phyloP scores from a whole-genome alignment of 495 filamentous ascomycete genomes.

The Jackrogersella minutella region DNA sequence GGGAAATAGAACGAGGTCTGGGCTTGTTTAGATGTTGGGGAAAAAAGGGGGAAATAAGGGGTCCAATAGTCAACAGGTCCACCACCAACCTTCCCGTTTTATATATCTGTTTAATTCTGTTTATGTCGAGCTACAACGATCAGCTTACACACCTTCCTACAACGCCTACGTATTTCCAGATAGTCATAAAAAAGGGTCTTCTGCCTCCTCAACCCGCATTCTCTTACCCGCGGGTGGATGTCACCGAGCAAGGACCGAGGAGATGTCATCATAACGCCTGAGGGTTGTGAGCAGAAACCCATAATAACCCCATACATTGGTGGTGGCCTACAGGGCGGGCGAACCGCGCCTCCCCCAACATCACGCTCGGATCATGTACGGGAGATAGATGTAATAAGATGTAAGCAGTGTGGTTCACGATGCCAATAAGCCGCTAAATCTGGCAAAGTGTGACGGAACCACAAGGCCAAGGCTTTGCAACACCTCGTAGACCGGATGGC shows the following conservation, averaged over 20 bases:
- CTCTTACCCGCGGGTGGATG: conserved; percentile 25
- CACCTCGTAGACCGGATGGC: too few relatives aligned
- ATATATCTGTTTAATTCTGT: too few relatives aligned
- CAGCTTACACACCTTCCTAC: conserved; percentile 11
- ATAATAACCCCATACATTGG: conserved; percentile 15
- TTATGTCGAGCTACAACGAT: conserved; percentile 20
- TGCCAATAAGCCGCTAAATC: too few relatives aligned
- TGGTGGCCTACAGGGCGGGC: conserved; percentile 3
- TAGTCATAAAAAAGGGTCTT: conserved; percentile 32
- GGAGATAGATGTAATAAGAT: conserved; percentile 3
- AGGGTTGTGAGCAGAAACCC: conserved; percentile 3
- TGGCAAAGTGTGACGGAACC: too few relatives aligned
- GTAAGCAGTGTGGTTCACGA: conserved; percentile 10
- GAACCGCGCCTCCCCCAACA: not conserved
- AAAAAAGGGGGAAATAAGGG: conserved; percentile 16
- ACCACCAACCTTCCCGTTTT: conserved; percentile 30
- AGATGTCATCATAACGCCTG: conserved; percentile 36
- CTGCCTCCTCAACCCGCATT: conserved; percentile 3
- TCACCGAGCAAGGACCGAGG: conserved; percentile 39
- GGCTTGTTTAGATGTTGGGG: conserved; percentile 26
- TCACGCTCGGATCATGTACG: conserved; percentile 28
- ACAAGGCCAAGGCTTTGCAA: too few relatives aligned
- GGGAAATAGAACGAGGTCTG: conserved; percentile 29
- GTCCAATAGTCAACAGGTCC: conserved; percentile 23
- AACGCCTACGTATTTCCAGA: conserved; percentile 17